phyloP scores from a whole-genome alignment of 495 filamentous ascomycete species.

The Penicillium daleae region DNA sequence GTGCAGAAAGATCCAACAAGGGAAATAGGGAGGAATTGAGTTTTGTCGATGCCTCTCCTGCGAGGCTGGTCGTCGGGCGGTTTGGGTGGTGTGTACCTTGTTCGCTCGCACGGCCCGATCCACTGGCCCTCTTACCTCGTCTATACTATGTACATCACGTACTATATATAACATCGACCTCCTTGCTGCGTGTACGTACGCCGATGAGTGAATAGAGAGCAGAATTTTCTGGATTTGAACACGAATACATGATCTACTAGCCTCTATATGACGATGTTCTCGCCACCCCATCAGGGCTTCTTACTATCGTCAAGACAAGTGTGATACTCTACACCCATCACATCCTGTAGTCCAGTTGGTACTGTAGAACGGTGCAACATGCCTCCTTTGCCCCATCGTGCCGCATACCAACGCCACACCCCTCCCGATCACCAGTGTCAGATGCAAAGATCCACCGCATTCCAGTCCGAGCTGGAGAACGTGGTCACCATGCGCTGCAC shows the following conservation, averaged over 20 bases:
- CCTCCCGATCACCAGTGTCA: slow-evolving; percentile 9
- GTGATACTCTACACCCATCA: not conserved
- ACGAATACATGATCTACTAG: not conserved
- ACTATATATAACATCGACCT: too few relatives aligned
- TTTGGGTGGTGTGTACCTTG: not conserved
- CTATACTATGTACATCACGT: not conserved
- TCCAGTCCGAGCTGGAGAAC: slow-evolving; percentile 18
- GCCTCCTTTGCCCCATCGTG: not conserved
- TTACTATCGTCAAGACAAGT: not conserved
- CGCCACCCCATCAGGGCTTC: not conserved
- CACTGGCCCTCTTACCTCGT: slow-evolving; percentile 8
- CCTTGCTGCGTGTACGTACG: not conserved
- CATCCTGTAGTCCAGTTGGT: not conserved
- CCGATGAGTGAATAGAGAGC: not conserved
- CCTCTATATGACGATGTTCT: not conserved
- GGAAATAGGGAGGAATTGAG: slow-evolving; percentile 13
- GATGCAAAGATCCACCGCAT: slow-evolving; percentile 11
- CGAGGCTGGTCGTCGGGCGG: not conserved
- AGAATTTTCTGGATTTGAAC: not conserved
- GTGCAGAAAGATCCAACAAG: not conserved
- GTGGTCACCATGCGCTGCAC: slow-evolving; percentile 11
- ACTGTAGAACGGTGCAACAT: not conserved
- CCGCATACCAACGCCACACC: slow-evolving; percentile 6
- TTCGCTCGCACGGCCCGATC: slow-evolving; percentile 13
- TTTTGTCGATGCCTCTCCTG: not conserved